A percentile compares a stretch with the other conserved stretches of the same genome.
These are phyloP conservation scores for Fusarium beomiforme DNA, from an alignment of 2,329 filamentous ascomycete genomes.

Conservation along the genomic window DNA sequence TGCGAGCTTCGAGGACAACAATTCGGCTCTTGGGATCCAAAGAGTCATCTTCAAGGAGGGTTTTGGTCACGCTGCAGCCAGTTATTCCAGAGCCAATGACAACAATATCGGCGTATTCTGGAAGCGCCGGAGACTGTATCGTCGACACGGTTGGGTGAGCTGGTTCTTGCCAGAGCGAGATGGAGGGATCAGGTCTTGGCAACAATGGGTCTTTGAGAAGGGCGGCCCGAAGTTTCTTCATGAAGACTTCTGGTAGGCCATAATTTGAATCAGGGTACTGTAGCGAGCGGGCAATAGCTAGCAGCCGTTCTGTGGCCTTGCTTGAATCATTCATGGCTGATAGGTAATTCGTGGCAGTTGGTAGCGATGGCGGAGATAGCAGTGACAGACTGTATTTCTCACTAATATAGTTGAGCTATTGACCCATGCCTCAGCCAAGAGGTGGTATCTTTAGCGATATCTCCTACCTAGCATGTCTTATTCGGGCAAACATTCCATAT, in stretches of 20 bases:
- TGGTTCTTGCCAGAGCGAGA: background rate
- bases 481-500: background rate
- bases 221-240: background rate
- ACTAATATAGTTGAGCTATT: background rate
- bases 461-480: background rate
- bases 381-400: background rate
- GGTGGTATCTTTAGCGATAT: background rate
- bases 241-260: background rate
- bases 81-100: background rate
- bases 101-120: background rate
- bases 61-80: background rate
- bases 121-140: background rate
- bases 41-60: background rate
- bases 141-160: background rate
- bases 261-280: fast-evolving
- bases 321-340: background rate
- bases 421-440: background rate
- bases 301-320: background rate
- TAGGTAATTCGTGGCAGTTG: fast-evolving
- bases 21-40: background rate
- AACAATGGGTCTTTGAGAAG: background rate
- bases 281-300: background rate
- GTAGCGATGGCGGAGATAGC: background rate
- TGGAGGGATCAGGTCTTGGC: background rate
- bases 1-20: background rate